phyloP scores from a whole-genome alignment of 306 rosid genomes.

The Datisca glomerata region DNA sequence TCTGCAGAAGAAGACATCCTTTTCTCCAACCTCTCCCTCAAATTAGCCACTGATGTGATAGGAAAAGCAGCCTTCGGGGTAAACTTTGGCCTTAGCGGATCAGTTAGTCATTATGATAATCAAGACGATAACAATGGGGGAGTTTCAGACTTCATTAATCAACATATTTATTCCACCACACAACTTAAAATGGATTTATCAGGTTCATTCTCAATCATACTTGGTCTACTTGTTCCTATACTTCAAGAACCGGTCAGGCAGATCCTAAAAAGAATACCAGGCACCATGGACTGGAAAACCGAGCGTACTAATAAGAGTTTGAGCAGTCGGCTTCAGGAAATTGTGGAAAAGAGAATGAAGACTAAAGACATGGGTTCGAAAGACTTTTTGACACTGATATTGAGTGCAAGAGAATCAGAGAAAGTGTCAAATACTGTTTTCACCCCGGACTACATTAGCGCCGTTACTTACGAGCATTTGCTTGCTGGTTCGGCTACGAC shows the following conservation, averaged over 20 bases:
- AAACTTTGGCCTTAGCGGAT: conserved; percentile 46
- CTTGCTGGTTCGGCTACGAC: conserved; percentile 93
- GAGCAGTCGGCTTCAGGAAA: conserved; percentile 54
- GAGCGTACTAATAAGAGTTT: conserved; percentile 46
- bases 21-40: conserved; percentile 64
- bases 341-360: conserved; percentile 50
- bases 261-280: conserved; percentile 68
- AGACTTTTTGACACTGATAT: conserved; percentile 68
- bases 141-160: conserved; percentile 66
- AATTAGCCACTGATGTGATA: conserved; percentile 65
- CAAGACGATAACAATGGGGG: conserved; percentile 12
- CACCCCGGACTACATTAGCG: conserved; percentile 61
- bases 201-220: conserved; percentile 78
- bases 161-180: conserved; percentile 75
- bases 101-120: conserved; percentile 9
- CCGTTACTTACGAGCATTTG: conserved; percentile 79
- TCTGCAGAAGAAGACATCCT: conserved; percentile 27
- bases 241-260: conserved; percentile 83
- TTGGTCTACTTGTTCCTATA: conserved; percentile 67
- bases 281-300: conserved; percentile 85
- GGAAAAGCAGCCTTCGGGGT: conserved; percentile 95
- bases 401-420: conserved; percentile 62
- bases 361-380: conserved; percentile 33
- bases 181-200: conserved; percentile 89
- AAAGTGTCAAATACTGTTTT: conserved; percentile 38